Conservation (phyloP, 345 rosid genomes). For the Pistacia vera region DNA sequence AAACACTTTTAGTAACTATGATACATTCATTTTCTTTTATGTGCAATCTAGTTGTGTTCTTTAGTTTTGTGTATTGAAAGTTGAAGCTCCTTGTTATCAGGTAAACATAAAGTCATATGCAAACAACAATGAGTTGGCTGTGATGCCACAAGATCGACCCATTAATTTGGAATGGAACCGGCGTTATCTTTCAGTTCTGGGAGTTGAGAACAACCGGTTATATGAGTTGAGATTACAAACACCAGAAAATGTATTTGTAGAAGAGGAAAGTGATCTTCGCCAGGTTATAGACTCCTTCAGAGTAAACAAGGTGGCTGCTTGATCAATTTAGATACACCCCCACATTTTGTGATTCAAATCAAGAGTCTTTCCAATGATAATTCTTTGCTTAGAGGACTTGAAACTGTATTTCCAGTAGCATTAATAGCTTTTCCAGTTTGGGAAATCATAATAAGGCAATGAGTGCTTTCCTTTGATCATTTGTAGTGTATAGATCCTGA, state of each 20-base stretch:
- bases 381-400: background rate
- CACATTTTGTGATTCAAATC: background rate
- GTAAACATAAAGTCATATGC: conserved; percentile 94
- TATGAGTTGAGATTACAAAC: conserved; percentile 89
- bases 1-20: background rate
- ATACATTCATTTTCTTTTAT: background rate
- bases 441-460: background rate
- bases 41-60: background rate
- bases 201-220: conserved; percentile 78
- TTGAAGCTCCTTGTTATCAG: conserved; percentile 35
- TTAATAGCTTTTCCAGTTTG: background rate
- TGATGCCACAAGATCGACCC: conserved; percentile 87
- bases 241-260: conserved; percentile 80
- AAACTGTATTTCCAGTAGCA: background rate
- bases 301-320: conserved; percentile 62
- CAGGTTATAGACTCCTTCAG: conserved; percentile 88
- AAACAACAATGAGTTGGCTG: conserved; percentile 86
- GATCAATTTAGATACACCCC: conserved; percentile 15
- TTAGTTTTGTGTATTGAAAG: background rate
- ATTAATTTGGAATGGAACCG: conserved; percentile 88
- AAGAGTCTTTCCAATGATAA: background rate
- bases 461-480: background rate
- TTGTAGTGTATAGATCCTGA: background rate
- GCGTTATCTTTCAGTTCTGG: conserved; percentile 83
- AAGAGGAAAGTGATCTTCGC: conserved; percentile 86